Percentiles rank a stretch among this genome's conserved stretches.
Conservation (phyloP, 1,284 basidiomycete species). For the Schizophyllum commune region DNA sequence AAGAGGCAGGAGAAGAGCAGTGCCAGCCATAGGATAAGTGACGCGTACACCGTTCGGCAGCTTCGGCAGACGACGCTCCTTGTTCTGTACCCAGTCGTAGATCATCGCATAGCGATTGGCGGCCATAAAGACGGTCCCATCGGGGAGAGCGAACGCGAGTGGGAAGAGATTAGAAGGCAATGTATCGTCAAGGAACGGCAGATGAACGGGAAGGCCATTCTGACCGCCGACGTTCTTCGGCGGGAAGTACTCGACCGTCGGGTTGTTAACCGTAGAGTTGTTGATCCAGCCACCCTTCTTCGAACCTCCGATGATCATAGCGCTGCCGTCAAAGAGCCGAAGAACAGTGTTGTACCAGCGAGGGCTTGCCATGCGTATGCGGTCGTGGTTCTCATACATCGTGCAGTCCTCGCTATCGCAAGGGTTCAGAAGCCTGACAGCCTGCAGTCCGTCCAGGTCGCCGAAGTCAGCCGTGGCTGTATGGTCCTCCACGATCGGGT, state of each 20-base stretch:
- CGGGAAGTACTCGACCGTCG: conserved; percentile 75
- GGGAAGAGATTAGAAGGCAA: conserved; percentile 80
- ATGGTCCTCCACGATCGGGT: conserved; percentile 57
- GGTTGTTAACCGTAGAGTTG: conserved; percentile 71
- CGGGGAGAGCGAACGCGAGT: conserved; percentile 66
- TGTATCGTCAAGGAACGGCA: conserved; percentile 63
- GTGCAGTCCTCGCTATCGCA: conserved; percentile 49
- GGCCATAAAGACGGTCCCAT: conserved; percentile 68
- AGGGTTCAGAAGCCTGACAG: conserved; percentile 65
- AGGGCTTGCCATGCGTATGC: conserved; percentile 61
- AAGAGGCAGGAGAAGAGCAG: conserved; percentile 65
- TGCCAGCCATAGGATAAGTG: conserved; percentile 77
- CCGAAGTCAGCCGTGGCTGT: conserved; percentile 69
- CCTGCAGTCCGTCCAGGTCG: conserved; percentile 66
- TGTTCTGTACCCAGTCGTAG: conserved; percentile 66
- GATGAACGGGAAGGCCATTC: conserved; percentile 53
- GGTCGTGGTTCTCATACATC: conserved; percentile 58
- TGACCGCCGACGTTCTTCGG: conserved; percentile 62
- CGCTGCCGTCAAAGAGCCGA: conserved; percentile 67
- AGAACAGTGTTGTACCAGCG: conserved; percentile 74
- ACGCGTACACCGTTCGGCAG: conserved; percentile 77
- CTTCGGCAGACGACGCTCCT: conserved; percentile 54
- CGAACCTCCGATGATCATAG: conserved; percentile 76
- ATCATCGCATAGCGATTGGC: conserved; percentile 77
- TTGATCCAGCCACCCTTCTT: conserved; percentile 78